Conservation (phyloP, 2,329 filamentous ascomycete genomes). For the Drechmeria coniospora region DNA sequence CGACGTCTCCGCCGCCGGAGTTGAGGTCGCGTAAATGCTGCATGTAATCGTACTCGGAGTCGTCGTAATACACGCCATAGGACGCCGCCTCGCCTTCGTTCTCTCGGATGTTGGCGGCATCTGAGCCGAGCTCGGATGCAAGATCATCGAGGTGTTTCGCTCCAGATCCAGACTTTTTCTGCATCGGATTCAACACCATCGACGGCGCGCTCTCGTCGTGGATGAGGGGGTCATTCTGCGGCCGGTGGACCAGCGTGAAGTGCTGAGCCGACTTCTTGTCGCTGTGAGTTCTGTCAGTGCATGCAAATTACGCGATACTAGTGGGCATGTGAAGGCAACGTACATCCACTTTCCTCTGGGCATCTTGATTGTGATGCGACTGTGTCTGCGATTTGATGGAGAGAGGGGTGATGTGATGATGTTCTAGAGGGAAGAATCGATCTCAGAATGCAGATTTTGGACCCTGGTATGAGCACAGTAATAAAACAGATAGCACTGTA, state of each 20-base stretch:
- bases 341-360: constrained; percentile 57
- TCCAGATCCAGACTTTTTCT: constrained; percentile 23
- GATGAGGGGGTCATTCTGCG: constrained; percentile 93
- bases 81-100: constrained; percentile 96
- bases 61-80: constrained; percentile 88
- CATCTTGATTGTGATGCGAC: constrained; percentile 36
- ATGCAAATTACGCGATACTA: too few relatives aligned
- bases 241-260: constrained; percentile 87
- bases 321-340: constrained; percentile 6
- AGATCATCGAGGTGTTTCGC: constrained; percentile 63
- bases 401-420: background rate
- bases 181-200: constrained; percentile 70
- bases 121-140: constrained; percentile 55
- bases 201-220: constrained; percentile 79
- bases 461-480: constrained; percentile 11
- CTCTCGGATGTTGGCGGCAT: constrained; percentile 49
- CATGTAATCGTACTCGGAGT: constrained; percentile 97
- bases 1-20: constrained; percentile 53
- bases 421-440: constrained; percentile 4
- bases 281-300: too few relatives aligned
- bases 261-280: constrained; percentile 87
- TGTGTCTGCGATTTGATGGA: constrained; percentile 2
- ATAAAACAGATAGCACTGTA: constrained; percentile 15
- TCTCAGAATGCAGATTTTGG: constrained; percentile 12
- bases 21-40: constrained; percentile 91